Evolutionary conservation across 129 eudicot genomes (phyloP).

Genomic region (Rutidosis leptorrhynchoides): DNA sequence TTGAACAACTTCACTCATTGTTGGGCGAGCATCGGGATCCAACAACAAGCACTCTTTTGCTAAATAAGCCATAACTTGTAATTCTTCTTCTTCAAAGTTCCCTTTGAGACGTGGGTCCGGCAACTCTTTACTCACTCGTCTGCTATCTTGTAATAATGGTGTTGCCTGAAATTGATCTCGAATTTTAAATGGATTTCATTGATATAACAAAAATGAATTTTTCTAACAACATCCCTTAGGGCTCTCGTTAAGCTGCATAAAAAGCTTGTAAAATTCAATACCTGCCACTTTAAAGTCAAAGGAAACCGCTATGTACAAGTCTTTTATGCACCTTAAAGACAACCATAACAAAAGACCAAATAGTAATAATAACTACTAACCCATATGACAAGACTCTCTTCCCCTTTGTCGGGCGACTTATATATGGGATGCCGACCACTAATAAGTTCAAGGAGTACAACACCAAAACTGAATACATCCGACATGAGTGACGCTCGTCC

Average conservation of each 20-base stretch:
- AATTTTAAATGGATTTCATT: not conserved
- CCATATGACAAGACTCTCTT: constrained; percentile 95
- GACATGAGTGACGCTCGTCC: constrained; percentile 85
- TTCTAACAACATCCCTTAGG: too few relatives aligned
- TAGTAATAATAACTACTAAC: constrained; percentile 30
- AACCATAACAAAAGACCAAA: not conserved
- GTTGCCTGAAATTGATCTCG: constrained; percentile 54
- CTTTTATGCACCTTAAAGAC: too few relatives aligned
- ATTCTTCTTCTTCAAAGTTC: constrained; percentile 67
- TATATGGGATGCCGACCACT: constrained; percentile 73
- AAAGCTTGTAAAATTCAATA: too few relatives aligned
- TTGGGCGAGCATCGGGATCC: constrained; percentile 95
- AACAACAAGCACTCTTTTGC: constrained; percentile 90
- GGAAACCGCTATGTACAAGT: too few relatives aligned
- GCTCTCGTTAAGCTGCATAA: too few relatives aligned
- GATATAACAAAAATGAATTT: not conserved
- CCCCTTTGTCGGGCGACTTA: constrained; percentile 52
- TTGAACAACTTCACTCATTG: constrained; percentile 94
- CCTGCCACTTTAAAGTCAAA: too few relatives aligned
- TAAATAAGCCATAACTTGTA: constrained; percentile 86
- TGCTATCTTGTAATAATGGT: constrained; percentile 73
- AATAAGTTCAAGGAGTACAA: constrained; percentile 88
- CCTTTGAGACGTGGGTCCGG: constrained; percentile 78
- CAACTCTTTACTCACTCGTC: constrained; percentile 61
- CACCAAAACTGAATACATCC: constrained; percentile 96